Base-by-base conservation (phyloP, 768 basidiomycete species). In the Xanthoconium purpureum region DNA sequence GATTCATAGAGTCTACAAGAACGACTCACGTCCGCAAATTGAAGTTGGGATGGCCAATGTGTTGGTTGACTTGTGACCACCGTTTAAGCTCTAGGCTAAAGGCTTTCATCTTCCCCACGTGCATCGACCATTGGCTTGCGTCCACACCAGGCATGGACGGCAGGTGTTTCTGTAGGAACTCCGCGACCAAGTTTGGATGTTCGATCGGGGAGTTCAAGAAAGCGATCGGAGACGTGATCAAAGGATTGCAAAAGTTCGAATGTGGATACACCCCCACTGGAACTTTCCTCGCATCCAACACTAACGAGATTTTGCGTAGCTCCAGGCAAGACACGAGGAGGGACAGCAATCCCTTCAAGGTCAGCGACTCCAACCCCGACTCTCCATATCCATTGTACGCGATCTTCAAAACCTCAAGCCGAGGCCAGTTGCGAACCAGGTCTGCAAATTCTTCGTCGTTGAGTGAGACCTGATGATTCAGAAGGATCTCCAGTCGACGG, bases 361-460 rank as follows among this genome's bases (percentile, higher is more conserved):
- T 48, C 6, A 48, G 9, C 47, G 47, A 48, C 17, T 6, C 35
- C 6, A 12, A 15, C 8, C 15, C 32, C 20, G 4, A 18, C 35
- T 9, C 33, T 36, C 5, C 14, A 18, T 6, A 12, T 0, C 3
- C 42, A 18, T 24, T 24, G 24, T 20, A 39, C 17, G 10, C 32
- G 29, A 40, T 32, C n/a, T 33, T 3, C 6, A 51, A 9, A 15
- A 42, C 18, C 17, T 51, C 29, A 14, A 51, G 39, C 17, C 17
- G 12, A 7, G 55, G 55, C 55, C 55, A 59, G 20, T 49, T 24
- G 44, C 36, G 42, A 24, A 35, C 40, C 29, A 56, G 14, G 35
- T 7, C 12, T 0, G 32, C 39, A 10, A 58, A 43, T 30, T 51
- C 53, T 1, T 33, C 38, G 5, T 59, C 54, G 5, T 39, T 17